phyloP scores from a whole-genome alignment of 2,329 filamentous ascomycete genomes.

The Penicillium palitans region DNA sequence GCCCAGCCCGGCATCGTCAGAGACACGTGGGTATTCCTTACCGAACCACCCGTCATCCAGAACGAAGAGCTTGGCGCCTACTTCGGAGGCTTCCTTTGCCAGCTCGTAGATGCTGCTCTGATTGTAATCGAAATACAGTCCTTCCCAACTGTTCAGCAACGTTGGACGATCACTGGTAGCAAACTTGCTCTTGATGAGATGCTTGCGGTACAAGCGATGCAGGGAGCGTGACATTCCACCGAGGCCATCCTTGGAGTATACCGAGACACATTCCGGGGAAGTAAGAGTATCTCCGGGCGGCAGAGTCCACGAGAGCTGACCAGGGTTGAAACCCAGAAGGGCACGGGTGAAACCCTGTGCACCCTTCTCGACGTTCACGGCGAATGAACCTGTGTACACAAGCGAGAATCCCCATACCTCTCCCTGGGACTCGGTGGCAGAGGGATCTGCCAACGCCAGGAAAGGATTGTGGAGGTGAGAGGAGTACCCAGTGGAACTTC shows the following conservation, averaged over 20 bases:
- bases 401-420: constrained; percentile 66
- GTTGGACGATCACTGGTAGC: constrained; percentile 55
- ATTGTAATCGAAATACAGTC: constrained; percentile 60
- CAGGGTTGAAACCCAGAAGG: constrained; percentile 60
- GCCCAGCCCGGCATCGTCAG: constrained; percentile 60
- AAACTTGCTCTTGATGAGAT: constrained; percentile 60
- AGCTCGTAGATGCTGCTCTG: constrained; percentile 56
- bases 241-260: constrained; percentile 60
- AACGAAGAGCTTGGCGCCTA: constrained; percentile 65
- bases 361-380: constrained; percentile 61
- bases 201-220: constrained; percentile 62
- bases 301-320: constrained; percentile 61
- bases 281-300: constrained; percentile 57
- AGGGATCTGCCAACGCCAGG: constrained; percentile 57
- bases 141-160: constrained; percentile 68
- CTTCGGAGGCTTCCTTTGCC: constrained; percentile 56
- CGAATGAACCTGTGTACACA: constrained; percentile 64
- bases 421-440: constrained; percentile 61
- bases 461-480: constrained; percentile 67
- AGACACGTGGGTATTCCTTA: constrained; percentile 58
- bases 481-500: constrained; percentile 62
- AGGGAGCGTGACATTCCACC: constrained; percentile 64
- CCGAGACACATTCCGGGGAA: constrained; percentile 63
- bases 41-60: constrained; percentile 70
- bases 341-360: constrained; percentile 63